Percentiles rank a stretch among this genome's conserved stretches.
These are phyloP conservation scores for Crithidia expoeki DNA, from an alignment of 208 protist species.

Conservation along the genomic window DNA sequence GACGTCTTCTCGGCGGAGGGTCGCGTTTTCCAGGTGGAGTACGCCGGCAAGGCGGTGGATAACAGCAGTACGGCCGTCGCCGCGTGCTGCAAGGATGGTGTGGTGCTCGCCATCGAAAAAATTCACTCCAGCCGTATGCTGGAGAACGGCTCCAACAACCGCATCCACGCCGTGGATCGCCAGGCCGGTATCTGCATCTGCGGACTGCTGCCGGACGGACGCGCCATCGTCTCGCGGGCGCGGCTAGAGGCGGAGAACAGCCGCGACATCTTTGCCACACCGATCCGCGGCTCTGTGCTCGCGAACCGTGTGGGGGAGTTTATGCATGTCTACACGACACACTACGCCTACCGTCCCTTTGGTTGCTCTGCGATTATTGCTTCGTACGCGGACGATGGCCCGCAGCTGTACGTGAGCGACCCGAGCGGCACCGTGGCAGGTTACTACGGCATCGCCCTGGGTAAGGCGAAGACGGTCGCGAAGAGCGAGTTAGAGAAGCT, in stretches of 20 bases:
- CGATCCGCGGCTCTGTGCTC: constrained; percentile 94
- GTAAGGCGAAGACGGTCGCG: constrained; percentile 98
- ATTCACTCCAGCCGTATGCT: constrained; percentile 97
- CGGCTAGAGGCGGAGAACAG: constrained; percentile 94
- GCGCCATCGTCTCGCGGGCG: constrained; percentile 93
- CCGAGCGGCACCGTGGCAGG: constrained; percentile 95
- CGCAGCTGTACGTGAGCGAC: constrained; percentile 97
- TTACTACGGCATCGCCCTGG: constrained; percentile 96
- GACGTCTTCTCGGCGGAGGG: constrained; percentile 99
- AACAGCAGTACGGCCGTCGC: constrained; percentile 98
- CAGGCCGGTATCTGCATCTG: constrained; percentile 94
- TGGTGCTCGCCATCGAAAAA: constrained; percentile 99
- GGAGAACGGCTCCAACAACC: constrained; percentile 92
- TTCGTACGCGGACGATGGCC: constrained; percentile 93
- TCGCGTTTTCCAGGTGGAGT: constrained; percentile 99
- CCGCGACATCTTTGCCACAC: constrained; percentile 88
- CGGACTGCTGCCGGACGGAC: constrained; percentile 96
- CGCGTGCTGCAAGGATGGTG: constrained; percentile 97
- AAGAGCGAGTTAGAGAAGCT: constrained; percentile 99
- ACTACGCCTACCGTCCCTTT: constrained; percentile 96
- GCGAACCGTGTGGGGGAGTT: constrained; percentile 90
- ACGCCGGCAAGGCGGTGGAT: constrained; percentile 99
- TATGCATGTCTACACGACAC: constrained; percentile 96
- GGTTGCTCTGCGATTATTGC: constrained; percentile 96
- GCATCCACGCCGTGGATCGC: constrained; percentile 95